Base-by-base conservation (phyloP, 768 basidiomycete genomes). In the Termitomyces sp. region DNA sequence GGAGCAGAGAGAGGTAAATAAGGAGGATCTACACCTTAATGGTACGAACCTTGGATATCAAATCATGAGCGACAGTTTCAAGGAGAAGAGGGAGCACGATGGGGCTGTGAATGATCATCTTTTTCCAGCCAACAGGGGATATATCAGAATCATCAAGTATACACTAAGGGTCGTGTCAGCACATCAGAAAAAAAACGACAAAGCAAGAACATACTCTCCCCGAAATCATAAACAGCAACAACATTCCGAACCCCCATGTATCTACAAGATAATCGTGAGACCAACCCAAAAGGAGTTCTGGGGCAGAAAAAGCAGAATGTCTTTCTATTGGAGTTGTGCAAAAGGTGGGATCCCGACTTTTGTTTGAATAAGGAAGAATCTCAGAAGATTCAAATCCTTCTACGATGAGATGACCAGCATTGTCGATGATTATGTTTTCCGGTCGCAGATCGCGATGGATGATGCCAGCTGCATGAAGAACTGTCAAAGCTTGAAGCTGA, bases 211-310 rank as follows among this genome's bases (percentile, higher is more conserved):
- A 67, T 75, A 84, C 85, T 67, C 66, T 72, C 32, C 81, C 81
- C 34, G 77, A 76, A 47, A 80, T 69, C 77, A 86, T 78, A 63
- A 78, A 83, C 61, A 78, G 80, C 43, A 86, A 58, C 42, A 83
- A 59, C 66, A 82, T 67, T 3, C 85, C 86, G 62, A 86, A 84
- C 0, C 80, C 79, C 86, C 86, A 88, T 63, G 78, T 81, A 69
- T 88, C 86, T 20, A 83, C 83, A 14, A 77, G 72, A 29, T 67
- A 72, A 63, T 83, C 81, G 56, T 83, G 79, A 15, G 73, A 66
- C 86, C 86, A 88, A 0, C 81, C 81, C 9, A 86, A 71, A 12
- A 85, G 61, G 0, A 83, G 61, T 63, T 87, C 86, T 1, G 86
- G 85, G 4, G 86, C 83, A 25, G 72, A 74, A 65, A 80, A 83